Evolutionary conservation across 176 grass and related monocot genomes (phyloP).

Genomic region (Zizania latifolia): DNA sequence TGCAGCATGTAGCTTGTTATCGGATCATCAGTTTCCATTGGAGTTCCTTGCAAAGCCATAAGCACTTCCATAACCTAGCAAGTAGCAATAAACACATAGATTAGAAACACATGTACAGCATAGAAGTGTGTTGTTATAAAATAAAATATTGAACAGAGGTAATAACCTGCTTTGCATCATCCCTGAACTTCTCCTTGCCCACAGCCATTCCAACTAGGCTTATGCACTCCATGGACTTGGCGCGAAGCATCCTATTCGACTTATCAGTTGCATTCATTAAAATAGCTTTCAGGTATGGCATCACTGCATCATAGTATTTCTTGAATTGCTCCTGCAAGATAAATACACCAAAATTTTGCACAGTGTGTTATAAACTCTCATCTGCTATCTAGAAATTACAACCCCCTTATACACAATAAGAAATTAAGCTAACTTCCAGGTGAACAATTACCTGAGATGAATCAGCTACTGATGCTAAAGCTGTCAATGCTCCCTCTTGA

Average conservation of each 20-base stretch:
- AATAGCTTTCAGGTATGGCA: constrained; percentile 97
- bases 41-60: constrained; percentile 94
- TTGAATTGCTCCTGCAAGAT: constrained; percentile 81
- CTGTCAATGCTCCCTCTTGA: constrained; percentile 94
- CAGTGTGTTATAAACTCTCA: not conserved
- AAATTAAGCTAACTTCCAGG: not conserved
- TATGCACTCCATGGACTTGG: constrained; percentile 99
- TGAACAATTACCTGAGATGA: constrained; percentile 71
- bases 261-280: constrained; percentile 98
- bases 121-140: not conserved
- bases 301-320: constrained; percentile 97
- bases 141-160: not conserved
- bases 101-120: not conserved
- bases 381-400: constrained; percentile 1
- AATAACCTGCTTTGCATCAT: constrained; percentile 86
- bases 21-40: constrained; percentile 94
- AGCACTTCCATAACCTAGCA: constrained; percentile 95
- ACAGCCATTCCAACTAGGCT: constrained; percentile 99
- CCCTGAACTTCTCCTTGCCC: constrained; percentile 97
- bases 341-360: constrained; percentile 3
- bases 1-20: constrained; percentile 99
- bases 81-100: constrained; percentile 31
- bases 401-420: not conserved
- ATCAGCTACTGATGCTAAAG: constrained; percentile 98
- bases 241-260: constrained; percentile 96